phyloP scores from a whole-genome alignment of 768 basidiomycete species.

The Lactifluus pinguis region DNA sequence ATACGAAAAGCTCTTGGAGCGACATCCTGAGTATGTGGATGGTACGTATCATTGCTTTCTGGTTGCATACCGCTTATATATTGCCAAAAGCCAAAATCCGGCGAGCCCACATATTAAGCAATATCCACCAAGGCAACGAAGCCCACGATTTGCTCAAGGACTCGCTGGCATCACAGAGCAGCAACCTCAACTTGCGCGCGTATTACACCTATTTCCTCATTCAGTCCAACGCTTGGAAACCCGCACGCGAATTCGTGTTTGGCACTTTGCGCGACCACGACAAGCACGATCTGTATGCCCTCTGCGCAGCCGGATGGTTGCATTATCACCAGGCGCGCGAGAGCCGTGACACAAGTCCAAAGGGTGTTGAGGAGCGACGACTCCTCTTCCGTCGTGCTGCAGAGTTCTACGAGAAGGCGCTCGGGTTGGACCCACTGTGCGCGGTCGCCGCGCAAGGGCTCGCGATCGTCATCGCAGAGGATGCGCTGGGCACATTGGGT shows the following conservation, averaged over 20 bases:
- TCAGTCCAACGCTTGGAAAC: constrained; percentile 57
- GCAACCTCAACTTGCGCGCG: constrained; percentile 81
- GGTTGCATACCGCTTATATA: background rate
- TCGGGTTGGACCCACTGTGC: constrained; percentile 75
- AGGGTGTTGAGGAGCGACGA: constrained; percentile 59
- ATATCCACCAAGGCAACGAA: constrained; percentile 61
- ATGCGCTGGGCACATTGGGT: constrained; percentile 63
- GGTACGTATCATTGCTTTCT: constrained; percentile 40
- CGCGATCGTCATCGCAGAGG: constrained; percentile 90
- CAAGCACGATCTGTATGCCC: constrained; percentile 81
- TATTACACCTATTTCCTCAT: constrained; percentile 92
- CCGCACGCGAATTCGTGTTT: constrained; percentile 85
- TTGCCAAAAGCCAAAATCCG: constrained; percentile 74
- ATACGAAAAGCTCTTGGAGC: constrained; percentile 76
- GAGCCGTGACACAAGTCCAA: constrained; percentile 51
- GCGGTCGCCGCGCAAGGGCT: constrained; percentile 93
- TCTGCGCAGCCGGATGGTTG: constrained; percentile 85
- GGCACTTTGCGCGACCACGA: constrained; percentile 79
- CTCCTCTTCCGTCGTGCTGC: constrained; percentile 73
- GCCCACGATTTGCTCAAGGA: constrained; percentile 90
- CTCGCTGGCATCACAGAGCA: constrained; percentile 65
- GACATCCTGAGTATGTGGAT: constrained; percentile 94
- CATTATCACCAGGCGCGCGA: constrained; percentile 83
- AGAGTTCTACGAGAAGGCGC: constrained; percentile 88
- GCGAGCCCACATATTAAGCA: constrained; percentile 70